These are phyloP conservation scores for Monosporascus sp. DNA, from an alignment of 2,329 filamentous ascomycete species.

Conservation along the genomic window DNA sequence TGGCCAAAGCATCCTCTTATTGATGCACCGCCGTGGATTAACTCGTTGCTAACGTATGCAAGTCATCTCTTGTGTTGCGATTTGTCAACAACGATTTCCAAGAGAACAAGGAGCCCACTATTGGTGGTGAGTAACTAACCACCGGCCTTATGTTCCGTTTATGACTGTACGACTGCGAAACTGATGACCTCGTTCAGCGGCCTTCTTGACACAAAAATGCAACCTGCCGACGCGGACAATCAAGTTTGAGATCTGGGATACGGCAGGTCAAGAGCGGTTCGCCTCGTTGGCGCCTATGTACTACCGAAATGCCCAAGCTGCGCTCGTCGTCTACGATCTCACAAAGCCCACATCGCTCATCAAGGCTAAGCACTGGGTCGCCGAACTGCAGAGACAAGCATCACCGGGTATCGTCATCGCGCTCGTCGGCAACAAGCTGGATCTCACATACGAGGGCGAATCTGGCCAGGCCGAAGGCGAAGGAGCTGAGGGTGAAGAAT, in stretches of 20 bases:
- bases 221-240: conserved; percentile 88
- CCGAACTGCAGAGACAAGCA: conserved; percentile 92
- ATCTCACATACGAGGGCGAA: conserved; percentile 64
- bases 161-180: conserved; percentile 1
- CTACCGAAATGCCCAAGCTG: conserved; percentile 97
- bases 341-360: conserved; percentile 92
- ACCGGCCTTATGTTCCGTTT: conserved; percentile 2
- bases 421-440: conserved; percentile 93
- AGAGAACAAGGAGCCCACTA: conserved; percentile 99
- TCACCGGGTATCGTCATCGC: conserved; percentile 96
- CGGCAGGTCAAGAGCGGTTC: conserved; percentile 94
- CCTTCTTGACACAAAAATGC: conserved; percentile 98
- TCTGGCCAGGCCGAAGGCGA: conserved; percentile 42
- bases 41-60: conserved; percentile 15
- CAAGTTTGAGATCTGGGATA: conserved; percentile 97
- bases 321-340: conserved; percentile 96
- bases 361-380: conserved; percentile 98
- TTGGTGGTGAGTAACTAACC: conserved; percentile 65
- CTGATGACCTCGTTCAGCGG: conserved; percentile 51
- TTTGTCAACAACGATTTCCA: conserved; percentile 99
- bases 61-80: conserved; percentile 91
- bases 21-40: background rate
- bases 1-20: background rate
- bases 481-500: conserved; percentile 48
- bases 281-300: conserved; percentile 98